Percentiles rank a stretch among this genome's conserved stretches.
Evolutionary conservation across 2,329 filamentous ascomycete genomes (phyloP).

Genomic region (Fusarium verrucosum): DNA sequence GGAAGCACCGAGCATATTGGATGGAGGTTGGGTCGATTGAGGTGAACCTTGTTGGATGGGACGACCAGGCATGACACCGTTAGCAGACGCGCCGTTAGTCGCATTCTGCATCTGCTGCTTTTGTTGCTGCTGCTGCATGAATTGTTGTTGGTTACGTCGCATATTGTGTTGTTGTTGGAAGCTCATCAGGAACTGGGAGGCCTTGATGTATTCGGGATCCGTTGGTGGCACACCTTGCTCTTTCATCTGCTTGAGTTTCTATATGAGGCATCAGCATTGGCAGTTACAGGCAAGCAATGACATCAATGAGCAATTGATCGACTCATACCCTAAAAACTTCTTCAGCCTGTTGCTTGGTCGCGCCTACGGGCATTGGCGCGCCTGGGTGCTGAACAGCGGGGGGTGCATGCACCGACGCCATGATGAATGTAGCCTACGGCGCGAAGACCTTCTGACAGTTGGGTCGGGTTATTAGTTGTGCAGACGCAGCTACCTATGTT

Average conservation of each 20-base stretch:
- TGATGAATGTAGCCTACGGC: conserved; percentile 54
- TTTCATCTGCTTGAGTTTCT: conserved; percentile 94
- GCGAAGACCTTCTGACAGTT: conserved; percentile 33
- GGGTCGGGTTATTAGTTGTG: conserved; percentile 41
- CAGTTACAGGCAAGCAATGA: background rate
- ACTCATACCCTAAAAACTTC: conserved; percentile 72
- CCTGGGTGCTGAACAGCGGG: conserved; percentile 74
- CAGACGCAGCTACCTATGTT: conserved; percentile 45
- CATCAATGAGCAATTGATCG: conserved; percentile 1
- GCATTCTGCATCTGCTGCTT: conserved; percentile 63
- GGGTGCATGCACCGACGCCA: conserved; percentile 83
- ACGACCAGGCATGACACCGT: conserved; percentile 55
- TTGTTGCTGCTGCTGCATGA: conserved; percentile 53
- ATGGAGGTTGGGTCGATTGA: conserved; percentile 46
- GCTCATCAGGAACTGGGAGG: conserved; percentile 76
- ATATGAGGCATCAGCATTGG: conserved; percentile 34
- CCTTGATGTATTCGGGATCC: conserved; percentile 89
- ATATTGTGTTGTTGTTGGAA: conserved; percentile 74
- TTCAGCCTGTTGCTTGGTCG: conserved; percentile 81
- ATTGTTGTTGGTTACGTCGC: conserved; percentile 58
- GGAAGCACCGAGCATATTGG: conserved; percentile 51
- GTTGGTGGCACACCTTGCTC: conserved; percentile 79
- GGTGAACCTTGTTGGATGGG: conserved; percentile 53
- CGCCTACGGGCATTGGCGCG: conserved; percentile 68
- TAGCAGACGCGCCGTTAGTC: conserved; percentile 61